phyloP scores from a whole-genome alignment of 2,329 filamentous ascomycete species.

The Fusarium robinianum region DNA sequence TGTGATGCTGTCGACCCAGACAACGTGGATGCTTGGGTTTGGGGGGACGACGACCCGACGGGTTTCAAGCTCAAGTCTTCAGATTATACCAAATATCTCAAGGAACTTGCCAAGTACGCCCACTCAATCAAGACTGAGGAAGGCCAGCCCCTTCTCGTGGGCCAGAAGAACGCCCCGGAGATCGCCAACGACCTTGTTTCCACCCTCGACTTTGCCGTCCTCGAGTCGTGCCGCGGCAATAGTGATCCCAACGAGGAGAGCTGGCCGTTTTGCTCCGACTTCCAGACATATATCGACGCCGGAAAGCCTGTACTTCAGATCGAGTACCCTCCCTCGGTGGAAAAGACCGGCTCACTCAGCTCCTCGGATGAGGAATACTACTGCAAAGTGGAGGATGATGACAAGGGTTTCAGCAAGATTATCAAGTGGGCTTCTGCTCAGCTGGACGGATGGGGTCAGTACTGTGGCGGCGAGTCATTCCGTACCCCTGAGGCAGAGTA shows the following conservation, averaged over 20 bases:
- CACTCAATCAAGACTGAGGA: constrained; percentile 35
- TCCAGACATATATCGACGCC: constrained; percentile 37
- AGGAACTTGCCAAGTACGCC: constrained; percentile 37
- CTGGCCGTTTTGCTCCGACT: constrained; percentile 38
- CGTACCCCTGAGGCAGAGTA: constrained; percentile 30
- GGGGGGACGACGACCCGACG: constrained; percentile 34
- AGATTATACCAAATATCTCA: constrained; percentile 40
- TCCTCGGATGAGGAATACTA: constrained; percentile 34
- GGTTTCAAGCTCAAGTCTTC: constrained; percentile 37
- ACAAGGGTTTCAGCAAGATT: constrained; percentile 41
- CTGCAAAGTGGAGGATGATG: constrained; percentile 32
- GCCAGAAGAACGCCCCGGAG: constrained; percentile 42
- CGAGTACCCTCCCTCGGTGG: constrained; percentile 40
- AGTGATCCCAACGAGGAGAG: constrained; percentile 22
- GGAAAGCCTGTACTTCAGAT: constrained; percentile 43
- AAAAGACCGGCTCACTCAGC: constrained; percentile 31
- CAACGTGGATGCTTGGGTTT: constrained; percentile 41
- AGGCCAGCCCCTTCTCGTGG: constrained; percentile 36
- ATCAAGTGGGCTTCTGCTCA: constrained; percentile 40
- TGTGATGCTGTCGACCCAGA: constrained; percentile 44
- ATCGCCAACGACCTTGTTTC: constrained; percentile 34
- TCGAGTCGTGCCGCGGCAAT: constrained; percentile 43
- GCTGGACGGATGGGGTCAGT: constrained; percentile 42
- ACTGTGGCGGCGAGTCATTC: constrained; percentile 35
- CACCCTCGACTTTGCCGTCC: constrained; percentile 42